phyloP scores from a whole-genome alignment of 1,284 basidiomycete species.

The Rhodotorula mucilaginosa region DNA sequence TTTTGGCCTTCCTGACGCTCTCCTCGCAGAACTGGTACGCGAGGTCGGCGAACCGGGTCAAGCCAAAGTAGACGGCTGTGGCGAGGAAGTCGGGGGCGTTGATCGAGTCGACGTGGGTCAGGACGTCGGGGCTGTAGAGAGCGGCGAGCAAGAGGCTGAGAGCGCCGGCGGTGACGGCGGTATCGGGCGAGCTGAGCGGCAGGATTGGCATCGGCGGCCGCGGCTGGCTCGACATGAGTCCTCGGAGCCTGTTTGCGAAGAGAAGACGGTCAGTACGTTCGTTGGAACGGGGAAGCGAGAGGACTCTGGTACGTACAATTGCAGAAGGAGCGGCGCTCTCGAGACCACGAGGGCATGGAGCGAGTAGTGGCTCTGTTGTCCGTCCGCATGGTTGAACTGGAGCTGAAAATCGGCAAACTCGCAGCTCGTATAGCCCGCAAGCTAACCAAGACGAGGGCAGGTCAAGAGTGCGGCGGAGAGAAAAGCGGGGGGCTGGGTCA shows the following conservation, averaged over 20 bases:
- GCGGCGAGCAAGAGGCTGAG: slow-evolving; percentile 26
- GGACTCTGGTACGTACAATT: background rate
- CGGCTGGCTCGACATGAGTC: background rate
- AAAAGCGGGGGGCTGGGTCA: background rate
- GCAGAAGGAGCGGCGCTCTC: slow-evolving; percentile 15
- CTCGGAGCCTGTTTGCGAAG: background rate
- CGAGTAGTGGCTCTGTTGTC: background rate
- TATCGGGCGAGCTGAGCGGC: slow-evolving; percentile 12
- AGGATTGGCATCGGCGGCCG: slow-evolving; percentile 6
- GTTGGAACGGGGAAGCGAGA: too few species aligned
- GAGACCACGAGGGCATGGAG: slow-evolving; percentile 27
- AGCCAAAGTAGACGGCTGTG: slow-evolving; percentile 15
- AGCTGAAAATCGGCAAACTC: slow-evolving; percentile 18
- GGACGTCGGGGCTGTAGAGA: slow-evolving; percentile 27
- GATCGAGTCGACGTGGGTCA: slow-evolving; percentile 4
- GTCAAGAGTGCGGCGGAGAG: background rate
- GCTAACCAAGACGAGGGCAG: background rate
- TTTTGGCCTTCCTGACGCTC: background rate
- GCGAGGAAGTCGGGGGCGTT: slow-evolving; percentile 15
- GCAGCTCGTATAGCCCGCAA: slow-evolving; percentile 6
- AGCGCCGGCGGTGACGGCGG: slow-evolving; percentile 11
- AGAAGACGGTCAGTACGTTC: background rate
- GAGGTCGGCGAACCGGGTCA: slow-evolving; percentile 9
- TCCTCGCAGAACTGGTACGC: slow-evolving; percentile 11
- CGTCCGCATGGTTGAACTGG: slow-evolving; percentile 8